Evolutionary conservation across 1,284 basidiomycete species (phyloP), one percentile per base, ranked within the genome.

Genomic region (Sporisorium scitamineum): DNA sequence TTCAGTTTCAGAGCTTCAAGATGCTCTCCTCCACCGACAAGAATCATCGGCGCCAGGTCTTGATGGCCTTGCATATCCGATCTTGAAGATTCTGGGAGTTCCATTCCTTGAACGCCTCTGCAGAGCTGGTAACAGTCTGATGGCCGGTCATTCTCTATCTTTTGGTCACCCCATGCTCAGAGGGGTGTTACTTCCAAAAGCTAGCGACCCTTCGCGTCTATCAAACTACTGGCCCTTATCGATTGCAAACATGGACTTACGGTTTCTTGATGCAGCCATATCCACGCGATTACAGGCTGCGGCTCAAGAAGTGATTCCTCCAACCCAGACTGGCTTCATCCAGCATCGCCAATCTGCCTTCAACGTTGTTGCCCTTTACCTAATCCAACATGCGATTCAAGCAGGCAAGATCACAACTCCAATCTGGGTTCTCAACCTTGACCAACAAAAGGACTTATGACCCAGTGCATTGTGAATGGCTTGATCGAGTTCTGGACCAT

Each of bases 251-350:
- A 22, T 48, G 1, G 50, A 41, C 16, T 44, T 60, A 10, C 50
- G 48, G 7, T 24, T 60, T 8, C 48, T 60, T 10, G 58, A 48
- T 16, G 48, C 47, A 22, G 58, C 50, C 2, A 37, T 60, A 8
- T 41, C 58, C 27, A 42, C 29, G 26, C 58, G 37, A 5, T 48
- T 60, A 11, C 58, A 60, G 31, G 1, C 48, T 2, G 58, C 58
- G 5, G 48, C 58, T 24, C n/a, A 51, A 32, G 48, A 60, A 22
- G 58, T 60, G 27, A 52, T 52, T 16, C 37, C 18, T 7, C 8
- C 50, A 22, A 22, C 58, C 11, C 58, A 53, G n/a, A 60, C 58
- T 0, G 58, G 58, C n/a, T 60, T 60, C 39, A 52, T 60, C 29
- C 26, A 24, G 11, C 24, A 42, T 32, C 50, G 37, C 3, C 50